These are phyloP conservation scores for Zasmidium angulare DNA, from an alignment of 2,329 filamentous ascomycete species.

Conservation along the genomic window DNA sequence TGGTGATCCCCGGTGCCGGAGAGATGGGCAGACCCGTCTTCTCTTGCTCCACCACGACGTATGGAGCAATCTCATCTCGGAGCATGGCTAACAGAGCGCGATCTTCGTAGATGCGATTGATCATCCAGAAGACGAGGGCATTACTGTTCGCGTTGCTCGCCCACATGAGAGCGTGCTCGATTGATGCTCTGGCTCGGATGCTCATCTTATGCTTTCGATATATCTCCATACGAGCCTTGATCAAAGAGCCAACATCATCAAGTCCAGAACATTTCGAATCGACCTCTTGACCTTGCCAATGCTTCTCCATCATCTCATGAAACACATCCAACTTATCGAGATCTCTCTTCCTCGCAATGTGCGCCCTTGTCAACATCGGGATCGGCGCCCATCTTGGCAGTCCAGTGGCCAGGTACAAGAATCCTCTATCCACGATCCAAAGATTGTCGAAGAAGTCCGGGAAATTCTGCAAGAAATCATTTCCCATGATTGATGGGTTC, in stretches of 20 bases:
- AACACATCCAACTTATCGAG: slow-evolving; percentile 29
- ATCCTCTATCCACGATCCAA: slow-evolving; percentile 55
- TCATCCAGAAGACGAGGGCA: slow-evolving; percentile 45
- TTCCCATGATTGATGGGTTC: slow-evolving; percentile 54
- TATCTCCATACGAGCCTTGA: slow-evolving; percentile 33
- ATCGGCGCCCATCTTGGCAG: slow-evolving; percentile 57
- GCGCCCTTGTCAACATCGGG: slow-evolving; percentile 50
- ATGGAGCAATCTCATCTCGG: slow-evolving; percentile 36
- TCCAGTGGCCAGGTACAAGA: slow-evolving; percentile 55
- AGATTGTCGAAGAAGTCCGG: slow-evolving; percentile 56
- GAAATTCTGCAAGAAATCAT: slow-evolving; percentile 52
- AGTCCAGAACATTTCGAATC: slow-evolving; percentile 36
- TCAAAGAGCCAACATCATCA: slow-evolving; percentile 36
- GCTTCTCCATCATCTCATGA: slow-evolving; percentile 34
- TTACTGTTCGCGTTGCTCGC: slow-evolving; percentile 55
- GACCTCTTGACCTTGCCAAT: slow-evolving; percentile 29
- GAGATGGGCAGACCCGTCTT: slow-evolving; percentile 34
- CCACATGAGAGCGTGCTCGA: slow-evolving; percentile 55
- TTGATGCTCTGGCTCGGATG: slow-evolving; percentile 33
- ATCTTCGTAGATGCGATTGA: slow-evolving; percentile 38
- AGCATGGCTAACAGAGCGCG: slow-evolving; percentile 31
- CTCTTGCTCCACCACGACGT: slow-evolving; percentile 31
- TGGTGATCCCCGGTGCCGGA: slow-evolving; percentile 33
- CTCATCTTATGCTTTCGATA: slow-evolving; percentile 34
- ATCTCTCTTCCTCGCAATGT: slow-evolving; percentile 38